phyloP scores from a whole-genome alignment of 352 stramenopile genomes.

The Globisporangium nunn region DNA sequence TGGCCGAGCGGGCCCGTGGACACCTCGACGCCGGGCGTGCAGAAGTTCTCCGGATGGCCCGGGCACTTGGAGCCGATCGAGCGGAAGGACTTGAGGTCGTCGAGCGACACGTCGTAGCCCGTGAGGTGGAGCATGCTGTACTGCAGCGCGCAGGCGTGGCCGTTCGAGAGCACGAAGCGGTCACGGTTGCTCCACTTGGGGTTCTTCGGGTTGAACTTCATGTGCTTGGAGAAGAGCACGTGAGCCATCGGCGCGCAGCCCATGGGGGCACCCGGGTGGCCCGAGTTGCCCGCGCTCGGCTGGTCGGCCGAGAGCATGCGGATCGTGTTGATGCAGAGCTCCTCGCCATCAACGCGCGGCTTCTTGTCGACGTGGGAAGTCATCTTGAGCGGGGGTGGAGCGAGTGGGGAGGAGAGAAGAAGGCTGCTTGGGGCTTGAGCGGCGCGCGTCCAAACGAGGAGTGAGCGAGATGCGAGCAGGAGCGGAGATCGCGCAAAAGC shows the following conservation, averaged over 20 bases:
- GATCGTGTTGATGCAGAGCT: slow-evolving; percentile 97
- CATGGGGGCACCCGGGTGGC: slow-evolving; percentile 97
- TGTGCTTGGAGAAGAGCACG: slow-evolving; percentile 92
- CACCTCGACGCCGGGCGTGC: slow-evolving; percentile 93
- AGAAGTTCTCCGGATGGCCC: slow-evolving; percentile 97
- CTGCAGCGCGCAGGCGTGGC: slow-evolving; percentile 97
- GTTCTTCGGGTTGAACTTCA: slow-evolving; percentile 87
- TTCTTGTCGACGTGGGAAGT: slow-evolving; percentile 80
- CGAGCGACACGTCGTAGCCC: slow-evolving; percentile 91
- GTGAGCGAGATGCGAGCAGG: slow-evolving; percentile 13
- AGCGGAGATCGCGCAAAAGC: not conserved
- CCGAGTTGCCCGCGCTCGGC: slow-evolving; percentile 95
- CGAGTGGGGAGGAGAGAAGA: not conserved
- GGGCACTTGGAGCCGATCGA: slow-evolving; percentile 94
- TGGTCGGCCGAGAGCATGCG: slow-evolving; percentile 96
- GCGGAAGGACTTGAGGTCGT: slow-evolving; percentile 98
- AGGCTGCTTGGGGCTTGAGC: slow-evolving; percentile 20
- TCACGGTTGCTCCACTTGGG: slow-evolving; percentile 93
- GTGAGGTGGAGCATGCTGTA: slow-evolving; percentile 99
- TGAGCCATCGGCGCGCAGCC: slow-evolving; percentile 98
- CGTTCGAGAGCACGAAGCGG: slow-evolving; percentile 99
- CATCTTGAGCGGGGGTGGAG: slow-evolving; percentile 28
- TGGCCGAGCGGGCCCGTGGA: slow-evolving; percentile 96
- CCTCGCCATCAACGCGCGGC: slow-evolving; percentile 67
- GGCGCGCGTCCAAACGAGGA: slow-evolving; percentile 30